Evolutionary conservation across 208 protist species (phyloP).

Genomic region (Trypanosoma caninum): DNA sequence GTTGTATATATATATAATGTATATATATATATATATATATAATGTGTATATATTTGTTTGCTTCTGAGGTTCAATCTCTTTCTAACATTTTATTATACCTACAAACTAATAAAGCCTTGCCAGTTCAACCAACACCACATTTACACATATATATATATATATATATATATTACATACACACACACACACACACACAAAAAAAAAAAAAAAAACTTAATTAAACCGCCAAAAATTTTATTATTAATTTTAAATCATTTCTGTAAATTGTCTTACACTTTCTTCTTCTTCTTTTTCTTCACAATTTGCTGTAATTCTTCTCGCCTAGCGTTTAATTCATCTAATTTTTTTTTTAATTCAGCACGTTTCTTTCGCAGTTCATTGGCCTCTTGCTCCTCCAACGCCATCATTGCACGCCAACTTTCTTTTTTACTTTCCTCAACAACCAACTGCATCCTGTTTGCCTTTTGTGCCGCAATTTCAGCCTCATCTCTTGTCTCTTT

Average conservation of each 20-base stretch:
- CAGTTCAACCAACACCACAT: not conserved
- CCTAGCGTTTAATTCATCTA: conserved; percentile 31
- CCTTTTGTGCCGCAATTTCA: conserved; percentile 18
- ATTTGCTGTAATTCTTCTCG: conserved; percentile 35
- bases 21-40: too few species aligned
- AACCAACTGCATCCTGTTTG: conserved; percentile 38
- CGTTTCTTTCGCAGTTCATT: conserved; percentile 8
- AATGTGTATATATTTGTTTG: too few species aligned
- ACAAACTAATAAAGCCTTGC: not conserved
- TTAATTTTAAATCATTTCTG: not conserved
- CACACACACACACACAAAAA: conserved; percentile 8
- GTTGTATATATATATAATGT: too few species aligned
- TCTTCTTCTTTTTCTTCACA: conserved; percentile 27
- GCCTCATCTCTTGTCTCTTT: conserved; percentile 17
- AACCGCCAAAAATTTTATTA: conserved; percentile 5
- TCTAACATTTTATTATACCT: too few species aligned
- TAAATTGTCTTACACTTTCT: not conserved
- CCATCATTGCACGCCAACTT: conserved; percentile 23
- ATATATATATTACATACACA: conserved; percentile 1
- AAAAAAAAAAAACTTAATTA: not conserved
- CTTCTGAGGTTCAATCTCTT: too few species aligned
- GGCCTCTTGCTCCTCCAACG: not conserved
- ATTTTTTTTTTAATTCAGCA: conserved; percentile 21
- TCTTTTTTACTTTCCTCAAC: conserved; percentile 34
- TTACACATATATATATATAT: conserved; percentile 1